Evolutionary conservation across 768 basidiomycete species (phyloP), one percentile per base, ranked within the genome.

Genomic region (Lactifluus subvellereus): DNA sequence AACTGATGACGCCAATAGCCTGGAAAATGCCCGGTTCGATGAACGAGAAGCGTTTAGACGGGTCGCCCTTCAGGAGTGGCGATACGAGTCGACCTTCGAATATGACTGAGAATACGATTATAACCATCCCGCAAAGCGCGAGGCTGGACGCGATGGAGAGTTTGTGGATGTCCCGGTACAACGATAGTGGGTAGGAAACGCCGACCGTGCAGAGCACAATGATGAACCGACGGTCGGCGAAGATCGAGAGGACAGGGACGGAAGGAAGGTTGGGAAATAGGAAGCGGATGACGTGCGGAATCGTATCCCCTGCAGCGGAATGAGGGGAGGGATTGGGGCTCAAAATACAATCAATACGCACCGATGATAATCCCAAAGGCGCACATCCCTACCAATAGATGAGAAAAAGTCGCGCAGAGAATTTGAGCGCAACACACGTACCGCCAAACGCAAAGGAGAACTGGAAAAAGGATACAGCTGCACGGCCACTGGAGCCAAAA

Each of bases 361-460:
- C 79, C 87, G 59, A 97, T 93, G 68, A 98, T 98, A 69, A 98
- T 96, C 33, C 94, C 92, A 72, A 98, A 98, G 0, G 96, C 96
- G 68, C 94, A 96, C 94, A 98, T 98, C 48, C 96, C 91, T 91
- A 63, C 16, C 37, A 18, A 14, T 14, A 45, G 27, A 35, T 50
- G 43, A 54, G 30, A 37, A 54, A 7, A 14, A 3, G 51, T 45
- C 9, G 20, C 20, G 20, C 16, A 61, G 51, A 22, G 20, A 6
- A 48, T 27, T 38, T 54, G 11, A 35, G 53, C 5, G 35, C 33
- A 73, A 52, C 4, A 58, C 57, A 65, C 83, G 57, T 70, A 87
- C 94, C 95, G 69, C 97, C 97, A 67, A 97, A 97, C 8, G 97
- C 97, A 72, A 99, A 98, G 4, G 94, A 80, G 71, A 99, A 98